These are phyloP conservation scores for Salvia splendens DNA, from an alignment of 257 asterid species.

Conservation along the genomic window DNA sequence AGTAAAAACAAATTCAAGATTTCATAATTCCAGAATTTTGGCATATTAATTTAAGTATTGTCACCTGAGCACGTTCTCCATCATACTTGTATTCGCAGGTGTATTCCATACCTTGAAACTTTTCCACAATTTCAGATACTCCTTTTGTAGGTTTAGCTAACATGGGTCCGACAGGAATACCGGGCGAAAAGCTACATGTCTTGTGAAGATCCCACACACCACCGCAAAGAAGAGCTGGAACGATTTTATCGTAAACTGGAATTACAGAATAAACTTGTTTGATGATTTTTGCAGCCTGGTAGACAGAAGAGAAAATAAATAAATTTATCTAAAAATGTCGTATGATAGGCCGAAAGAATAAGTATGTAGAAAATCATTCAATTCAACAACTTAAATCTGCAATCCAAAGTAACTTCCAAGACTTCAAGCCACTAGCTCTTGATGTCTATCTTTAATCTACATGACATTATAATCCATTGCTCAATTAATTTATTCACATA, in stretches of 20 bases:
- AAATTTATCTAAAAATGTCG: slow-evolving; percentile 8
- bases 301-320: slow-evolving; percentile 29
- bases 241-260: slow-evolving; percentile 82
- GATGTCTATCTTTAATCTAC: slow-evolving; percentile 16
- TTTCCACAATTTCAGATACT: slow-evolving; percentile 90
- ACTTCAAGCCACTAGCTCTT: not conserved
- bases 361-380: slow-evolving; percentile 4
- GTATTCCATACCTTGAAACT: slow-evolving; percentile 84
- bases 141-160: slow-evolving; percentile 97
- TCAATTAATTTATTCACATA: slow-evolving; percentile 15
- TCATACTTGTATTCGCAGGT: slow-evolving; percentile 99
- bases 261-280: slow-evolving; percentile 89
- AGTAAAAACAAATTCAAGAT: slow-evolving; percentile 8
- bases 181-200: slow-evolving; percentile 81
- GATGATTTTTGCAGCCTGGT: slow-evolving; percentile 86
- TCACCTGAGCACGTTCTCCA: slow-evolving; percentile 98
- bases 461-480: not conserved
- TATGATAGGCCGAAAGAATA: slow-evolving; percentile 16
- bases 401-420: slow-evolving; percentile 8
- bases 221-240: slow-evolving; percentile 81
- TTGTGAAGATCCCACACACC: slow-evolving; percentile 93
- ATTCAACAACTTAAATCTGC: slow-evolving; percentile 13
- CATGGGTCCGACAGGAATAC: slow-evolving; percentile 97
- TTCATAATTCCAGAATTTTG: slow-evolving; percentile 23
- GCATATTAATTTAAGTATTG: slow-evolving; percentile 28